Conservation (phyloP, 495 filamentous ascomycete species). For the Hyphodiscus hymeniophilus region DNA sequence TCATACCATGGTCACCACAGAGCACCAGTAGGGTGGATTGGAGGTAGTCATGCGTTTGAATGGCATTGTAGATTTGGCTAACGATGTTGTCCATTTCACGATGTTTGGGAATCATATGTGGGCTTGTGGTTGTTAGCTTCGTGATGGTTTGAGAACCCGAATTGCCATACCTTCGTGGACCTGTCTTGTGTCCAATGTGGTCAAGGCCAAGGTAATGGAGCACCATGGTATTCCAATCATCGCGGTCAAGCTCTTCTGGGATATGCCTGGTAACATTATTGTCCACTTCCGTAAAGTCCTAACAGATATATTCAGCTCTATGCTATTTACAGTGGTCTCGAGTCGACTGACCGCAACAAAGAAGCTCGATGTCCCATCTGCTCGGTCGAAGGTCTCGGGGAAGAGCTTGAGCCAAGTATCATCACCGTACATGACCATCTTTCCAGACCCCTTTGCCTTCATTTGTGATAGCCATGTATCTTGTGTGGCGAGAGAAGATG, state of each 20-base stretch:
- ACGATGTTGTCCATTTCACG: conserved; percentile 89
- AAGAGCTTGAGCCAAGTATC: conserved; percentile 99
- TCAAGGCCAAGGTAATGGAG: conserved; percentile 95
- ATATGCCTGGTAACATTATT: conserved; percentile 94
- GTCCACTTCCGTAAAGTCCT: conserved; percentile 98
- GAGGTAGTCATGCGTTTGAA: conserved; percentile 60
- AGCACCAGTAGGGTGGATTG: conserved; percentile 74
- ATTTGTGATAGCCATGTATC: conserved; percentile 96
- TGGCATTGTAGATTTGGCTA: conserved; percentile 62
- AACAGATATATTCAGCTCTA: conserved; percentile 24
- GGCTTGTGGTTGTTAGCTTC: conserved; percentile 18
- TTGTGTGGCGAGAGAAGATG: conserved; percentile 74
- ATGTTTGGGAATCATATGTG: conserved; percentile 90
- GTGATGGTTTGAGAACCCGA: not conserved
- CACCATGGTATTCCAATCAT: conserved; percentile 90
- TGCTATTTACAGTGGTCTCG: conserved; percentile 13
- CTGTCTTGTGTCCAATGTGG: conserved; percentile 95
- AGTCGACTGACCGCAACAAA: conserved; percentile 82
- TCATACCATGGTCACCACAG: conserved; percentile 97
- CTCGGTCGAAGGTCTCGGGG: conserved; percentile 72
- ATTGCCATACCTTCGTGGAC: conserved; percentile 63
- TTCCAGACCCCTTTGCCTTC: conserved; percentile 57
- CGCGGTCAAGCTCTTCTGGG: conserved; percentile 56
- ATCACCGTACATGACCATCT: conserved; percentile 91
- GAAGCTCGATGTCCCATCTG: conserved; percentile 93